Evolutionary conservation across 2,329 filamentous ascomycete species (phyloP), one percentile per base, ranked within the genome.

Genomic region (Elsinoe necatrix): DNA sequence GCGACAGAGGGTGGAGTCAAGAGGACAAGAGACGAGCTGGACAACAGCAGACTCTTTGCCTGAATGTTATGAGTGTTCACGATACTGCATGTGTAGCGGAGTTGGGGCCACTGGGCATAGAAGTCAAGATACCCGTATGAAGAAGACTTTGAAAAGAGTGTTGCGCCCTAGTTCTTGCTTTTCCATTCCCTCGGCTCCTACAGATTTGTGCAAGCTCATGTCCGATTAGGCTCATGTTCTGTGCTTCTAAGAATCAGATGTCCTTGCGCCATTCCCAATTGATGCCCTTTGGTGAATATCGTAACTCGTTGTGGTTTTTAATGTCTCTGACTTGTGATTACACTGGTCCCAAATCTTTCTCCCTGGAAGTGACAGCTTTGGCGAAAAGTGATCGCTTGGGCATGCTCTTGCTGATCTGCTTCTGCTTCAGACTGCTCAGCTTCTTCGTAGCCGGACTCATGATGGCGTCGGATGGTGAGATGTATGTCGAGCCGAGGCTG

Each of bases 381-480:
- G 57, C 57, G 41, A 61, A 61, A 5, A 61, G 42, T 18, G 59
- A 59, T n/a, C 59, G 48, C 54, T 45, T 56, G 14, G 39, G 54
- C 54, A 47, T 56, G 64, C 64, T 61, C 85, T 90, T 92, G 73
- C 80, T 80, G 61, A 84, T 84, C 66, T 89, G 85, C 76, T 89
- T 90, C 74, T 82, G 87, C 73, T 87, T 86, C 71, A 91, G 82
- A 39, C 86, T 85, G 61, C 80, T 86, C 65, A 93, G 80, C 79
- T 93, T 93, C 71, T 87, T 85, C 16, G 85, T 87, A 72, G 87
- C 90, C 34, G 89, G 89, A 65, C 86, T 90, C 84, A 90, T 87
- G 76, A 95, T 91, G 72, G 83, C 84, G 72, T 95, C 89, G n/a
- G 87, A 91, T 2, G 89, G 89, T 16, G 86, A 91, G 69, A 91